Base-by-base conservation (phyloP, 2,329 filamentous ascomycete genomes). In the Claviceps sp. region DNA sequence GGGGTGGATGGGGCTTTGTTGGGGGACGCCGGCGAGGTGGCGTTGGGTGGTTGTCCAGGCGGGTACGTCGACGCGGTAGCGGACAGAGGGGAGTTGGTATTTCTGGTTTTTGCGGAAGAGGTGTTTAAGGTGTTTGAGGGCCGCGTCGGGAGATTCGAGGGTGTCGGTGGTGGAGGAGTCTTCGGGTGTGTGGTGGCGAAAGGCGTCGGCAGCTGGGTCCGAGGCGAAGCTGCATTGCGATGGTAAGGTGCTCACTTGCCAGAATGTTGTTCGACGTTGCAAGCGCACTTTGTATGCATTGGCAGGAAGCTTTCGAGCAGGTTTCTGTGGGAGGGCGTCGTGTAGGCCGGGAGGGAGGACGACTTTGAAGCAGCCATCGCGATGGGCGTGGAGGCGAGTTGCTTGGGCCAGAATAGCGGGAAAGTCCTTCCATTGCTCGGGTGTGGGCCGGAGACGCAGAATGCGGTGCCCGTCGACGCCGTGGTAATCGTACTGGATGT, bases 341-440 rank as follows among this genome's bases (percentile, higher is more conserved):
- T 60, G 55, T 20, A 68, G 55, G 43, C 60, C 59, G 7, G 57
- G 50, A 2, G 67, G 67, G 14, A 69, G 60, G 23, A 65, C 52
- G 5, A 68, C 62, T 55, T 69, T 69, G 58, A 69, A 69, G 60
- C 67, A 69, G 29, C 67, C 67, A 39, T 69, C 64, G 3, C 56
- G 54, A 13, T 61, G 58, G 22, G 64, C 66, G 17, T 64, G 60
- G 1, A 62, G 62, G 8, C 53, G 56, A 39, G 58, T 58, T 5
- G 67, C 67, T 52, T 63, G 63, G 17, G 61, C 55, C n/a, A 69
- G 59, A 38, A 69, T 58, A 17, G 63, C 55, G 3, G 67, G 61
- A 37, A 69, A 69, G 49, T 69, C 64, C 22, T 56, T 54, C 67
- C 67, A 69, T 54, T 69, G 67, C 23, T 60, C 54, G 5, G 54